Base-by-base conservation (phyloP, 1,284 basidiomycete genomes). In the Meripilus lineatus region DNA sequence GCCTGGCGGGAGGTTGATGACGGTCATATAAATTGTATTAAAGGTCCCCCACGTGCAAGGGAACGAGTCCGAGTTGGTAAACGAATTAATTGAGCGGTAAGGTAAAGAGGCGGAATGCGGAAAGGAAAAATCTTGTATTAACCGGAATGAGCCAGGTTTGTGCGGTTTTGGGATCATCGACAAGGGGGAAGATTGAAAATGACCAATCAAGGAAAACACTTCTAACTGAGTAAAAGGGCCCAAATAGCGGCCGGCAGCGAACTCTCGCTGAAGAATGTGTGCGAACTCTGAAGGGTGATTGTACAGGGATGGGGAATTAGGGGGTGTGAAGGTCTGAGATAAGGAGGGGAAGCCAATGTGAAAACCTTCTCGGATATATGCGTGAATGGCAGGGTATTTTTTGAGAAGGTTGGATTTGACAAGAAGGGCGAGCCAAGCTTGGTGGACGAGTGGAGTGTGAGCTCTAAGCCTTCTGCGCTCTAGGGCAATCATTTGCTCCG, bases 51-150 rank as follows among this genome's bases (percentile, higher is more conserved):
- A n/a, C n/a, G n/a, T n/a, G n/a, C n/a, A n/a, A n/a, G n/a, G 67
- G 47, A 59, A 74, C 1, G 50, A 8, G n/a, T 58, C 40, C 0
- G 68, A 51, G 23, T 67, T 30, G 5, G 70, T 65, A n/a, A 25
- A 8, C 0, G 46, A 59, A 43, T 73, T 75, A 28, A 74, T 61
- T 0, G 68, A 72, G 0, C 38, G 24, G 1, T 44, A 44, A 0
- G n/a, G 5, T 3, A 5, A 15, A 6, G 1, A 11, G 2, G 49
- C 43, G 10, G 28, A 37, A 20, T n/a, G 20, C 2, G 64, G 63
- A 44, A 53, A 59, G 1, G 70, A 75, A 10, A 69, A 59, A 37
- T 74, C 67, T 11, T 75, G 69, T 0, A 75, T 55, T 0, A 63
- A 23, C 17, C 53, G 43, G 38, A 50, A 60, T 25, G 39, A 50